Evolutionary conservation across 495 filamentous ascomycete genomes (phyloP).

Genomic region (Lichenothelia convexa): DNA sequence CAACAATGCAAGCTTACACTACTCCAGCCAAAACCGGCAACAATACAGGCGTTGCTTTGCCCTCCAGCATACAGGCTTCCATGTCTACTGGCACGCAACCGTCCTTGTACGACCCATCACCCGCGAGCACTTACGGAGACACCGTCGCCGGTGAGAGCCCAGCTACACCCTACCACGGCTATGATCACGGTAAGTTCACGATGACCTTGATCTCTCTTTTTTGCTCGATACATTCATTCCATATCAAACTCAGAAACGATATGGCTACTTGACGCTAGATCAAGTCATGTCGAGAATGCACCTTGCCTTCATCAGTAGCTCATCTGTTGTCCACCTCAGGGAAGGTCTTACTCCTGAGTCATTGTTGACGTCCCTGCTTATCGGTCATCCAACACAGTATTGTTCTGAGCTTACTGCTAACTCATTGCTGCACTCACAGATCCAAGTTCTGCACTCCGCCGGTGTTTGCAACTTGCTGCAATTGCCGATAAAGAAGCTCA

Average conservation of each 20-base stretch:
- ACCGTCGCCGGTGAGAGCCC: conserved; percentile 1
- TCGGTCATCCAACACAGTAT: no score
- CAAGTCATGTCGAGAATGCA: no score
- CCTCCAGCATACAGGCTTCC: not conserved
- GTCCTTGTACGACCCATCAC: not conserved
- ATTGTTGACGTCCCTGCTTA: no score
- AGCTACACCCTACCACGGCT: not conserved
- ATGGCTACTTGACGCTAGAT: no score
- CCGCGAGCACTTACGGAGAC: conserved; percentile 4
- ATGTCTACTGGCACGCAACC: not conserved
- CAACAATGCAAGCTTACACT: no score
- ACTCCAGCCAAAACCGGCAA: not conserved
- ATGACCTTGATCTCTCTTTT: not conserved
- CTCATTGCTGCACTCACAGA: not conserved
- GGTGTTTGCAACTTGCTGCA: not conserved
- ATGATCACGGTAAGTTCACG: not conserved
- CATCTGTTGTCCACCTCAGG: no score
- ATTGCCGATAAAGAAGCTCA: not conserved
- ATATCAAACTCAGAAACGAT: no score
- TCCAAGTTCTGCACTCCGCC: not conserved
- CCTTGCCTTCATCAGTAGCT: no score
- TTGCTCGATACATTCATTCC: no score
- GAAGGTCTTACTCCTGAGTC: no score
- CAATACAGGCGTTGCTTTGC: not conserved
- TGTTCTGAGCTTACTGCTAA: no score